Base-by-base conservation (phyloP, 2,329 filamentous ascomycete species). In the Pseudophaeomoniella oleicola region DNA sequence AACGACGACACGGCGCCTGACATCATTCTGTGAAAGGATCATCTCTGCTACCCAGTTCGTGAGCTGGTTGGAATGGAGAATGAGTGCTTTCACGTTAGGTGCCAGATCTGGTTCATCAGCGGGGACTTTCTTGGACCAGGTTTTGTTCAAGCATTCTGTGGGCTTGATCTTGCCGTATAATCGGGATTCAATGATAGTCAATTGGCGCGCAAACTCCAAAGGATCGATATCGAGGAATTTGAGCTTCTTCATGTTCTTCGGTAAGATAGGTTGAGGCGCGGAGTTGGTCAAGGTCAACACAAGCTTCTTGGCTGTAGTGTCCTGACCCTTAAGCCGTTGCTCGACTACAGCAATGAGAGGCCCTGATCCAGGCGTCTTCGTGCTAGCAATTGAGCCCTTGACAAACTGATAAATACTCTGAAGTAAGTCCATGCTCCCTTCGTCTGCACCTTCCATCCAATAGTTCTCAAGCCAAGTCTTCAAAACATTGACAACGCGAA, bases 11-110 rank as follows among this genome's bases (percentile, higher is more conserved):
- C 90, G 76, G 58, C 93, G 92, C 66, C 90, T 94, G 43, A 94
- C 83, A 55, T 98, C 90, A 49, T 79, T 74, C 58, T 98, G 90
- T 0, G 81, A 87, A 43, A 98, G 62, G 47, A 98, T 96, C 90
- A 98, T 96, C 58, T 96, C 88, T 18, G 90, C 90, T 35, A 96
- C 90, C 90, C 90, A 98, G 55, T 96, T 98, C 4, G 90, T 98
- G 67, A 98, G 78, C 58, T 96, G 88, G 52, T 98, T 98, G 1
- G 90, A 96, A 60, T 98, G 90, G 36, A 96, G 67, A 60, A 98
- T 98, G 43, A 98, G 70, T 6, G 86, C 83, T 61, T 96, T 94
- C 47, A 98, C 85, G 49, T 98, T 96, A 1, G 85, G 75, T 6
- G 90, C 87, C 19, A 87, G 83, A 50, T 94, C 86, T 4, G 80